Percentiles rank a stretch among this genome's conserved stretches.
phyloP scores from a whole-genome alignment of 208 protist genomes.

The Crithidia acanthocephali region DNA sequence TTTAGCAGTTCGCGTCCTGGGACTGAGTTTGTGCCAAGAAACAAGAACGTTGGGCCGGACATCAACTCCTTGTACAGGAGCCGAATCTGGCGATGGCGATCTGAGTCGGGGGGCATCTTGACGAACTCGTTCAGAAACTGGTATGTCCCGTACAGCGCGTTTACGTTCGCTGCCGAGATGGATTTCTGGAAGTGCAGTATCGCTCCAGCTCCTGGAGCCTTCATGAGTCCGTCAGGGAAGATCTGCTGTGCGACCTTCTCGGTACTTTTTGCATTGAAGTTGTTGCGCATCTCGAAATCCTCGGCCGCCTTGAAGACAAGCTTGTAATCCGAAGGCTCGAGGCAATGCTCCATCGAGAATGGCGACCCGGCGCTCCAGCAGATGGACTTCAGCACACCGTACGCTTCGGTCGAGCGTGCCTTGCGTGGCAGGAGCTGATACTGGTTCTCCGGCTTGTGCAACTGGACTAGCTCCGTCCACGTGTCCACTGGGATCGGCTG shows the following conservation, averaged over 20 bases:
- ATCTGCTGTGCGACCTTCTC: slow-evolving; percentile 77
- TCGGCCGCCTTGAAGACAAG: slow-evolving; percentile 72
- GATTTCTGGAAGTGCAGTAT: slow-evolving; percentile 63
- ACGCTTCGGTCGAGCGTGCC: slow-evolving; percentile 74
- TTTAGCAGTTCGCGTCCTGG: slow-evolving; percentile 80
- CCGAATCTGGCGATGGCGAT: slow-evolving; percentile 81
- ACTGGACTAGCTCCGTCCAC: slow-evolving; percentile 70
- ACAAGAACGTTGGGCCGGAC: slow-evolving; percentile 61
- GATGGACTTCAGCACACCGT: slow-evolving; percentile 75
- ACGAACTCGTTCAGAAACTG: slow-evolving; percentile 76
- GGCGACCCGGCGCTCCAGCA: slow-evolving; percentile 81
- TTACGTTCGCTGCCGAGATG: slow-evolving; percentile 67
- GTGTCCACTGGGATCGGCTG: slow-evolving; percentile 78
- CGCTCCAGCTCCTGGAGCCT: slow-evolving; percentile 58
- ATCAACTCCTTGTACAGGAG: slow-evolving; percentile 63
- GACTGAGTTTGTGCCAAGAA: slow-evolving; percentile 70
- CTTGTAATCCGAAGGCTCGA: slow-evolving; percentile 89
- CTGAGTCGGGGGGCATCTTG: slow-evolving; percentile 65
- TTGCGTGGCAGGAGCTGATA: slow-evolving; percentile 86
- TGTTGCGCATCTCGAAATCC: slow-evolving; percentile 72
- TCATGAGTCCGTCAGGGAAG: slow-evolving; percentile 86
- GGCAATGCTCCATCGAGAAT: slow-evolving; percentile 85
- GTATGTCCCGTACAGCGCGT: slow-evolving; percentile 58
- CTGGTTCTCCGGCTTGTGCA: slow-evolving; percentile 79
- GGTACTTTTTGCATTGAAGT: slow-evolving; percentile 71